Percentiles rank a stretch among this genome's conserved stretches.
These are phyloP conservation scores for Trametes hirsuta DNA, from an alignment of 1,284 basidiomycete genomes.

Conservation along the genomic window DNA sequence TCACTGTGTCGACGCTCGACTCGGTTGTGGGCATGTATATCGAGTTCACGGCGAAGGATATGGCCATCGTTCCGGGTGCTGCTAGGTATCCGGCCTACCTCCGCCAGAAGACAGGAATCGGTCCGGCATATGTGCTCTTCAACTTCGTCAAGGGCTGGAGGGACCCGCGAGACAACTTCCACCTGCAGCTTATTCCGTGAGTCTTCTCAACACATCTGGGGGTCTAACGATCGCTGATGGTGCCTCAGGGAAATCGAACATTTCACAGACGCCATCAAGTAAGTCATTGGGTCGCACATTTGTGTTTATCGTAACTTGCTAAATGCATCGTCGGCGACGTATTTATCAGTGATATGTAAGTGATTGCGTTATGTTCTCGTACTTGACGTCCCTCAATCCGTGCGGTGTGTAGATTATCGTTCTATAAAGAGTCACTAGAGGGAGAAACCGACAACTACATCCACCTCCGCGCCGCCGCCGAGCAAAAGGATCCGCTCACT, in stretches of 20 bases:
- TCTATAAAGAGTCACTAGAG: conserved; percentile 23
- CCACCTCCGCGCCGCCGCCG: conserved; percentile 12
- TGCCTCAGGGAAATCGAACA: not conserved
- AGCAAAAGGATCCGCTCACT: conserved; percentile 7
- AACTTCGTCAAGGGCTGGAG: conserved; percentile 5
- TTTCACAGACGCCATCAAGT: not conserved
- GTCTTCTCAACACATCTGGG: not conserved
- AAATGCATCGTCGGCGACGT: no score
- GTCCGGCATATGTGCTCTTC: conserved; percentile 2
- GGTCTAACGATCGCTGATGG: not conserved
- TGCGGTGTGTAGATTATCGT: conserved; percentile 10
- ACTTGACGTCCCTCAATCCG: not conserved
- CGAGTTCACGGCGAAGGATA: not conserved
- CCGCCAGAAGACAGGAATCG: conserved; percentile 1
- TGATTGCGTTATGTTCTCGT: no score
- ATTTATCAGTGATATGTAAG: no score
- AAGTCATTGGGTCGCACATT: not conserved
- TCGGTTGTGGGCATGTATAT: not conserved
- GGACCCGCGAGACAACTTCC: not conserved
- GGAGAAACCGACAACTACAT: conserved; percentile 23
- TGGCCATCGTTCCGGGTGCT: not conserved
- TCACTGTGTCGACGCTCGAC: conserved; percentile 5
- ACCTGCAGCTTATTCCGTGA: conserved; percentile 13
- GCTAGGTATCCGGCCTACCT: not conserved
- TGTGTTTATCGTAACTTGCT: no score